Evolutionary conservation across 2,329 filamentous ascomycete species (phyloP).

Genomic region (Alternaria viburni): DNA sequence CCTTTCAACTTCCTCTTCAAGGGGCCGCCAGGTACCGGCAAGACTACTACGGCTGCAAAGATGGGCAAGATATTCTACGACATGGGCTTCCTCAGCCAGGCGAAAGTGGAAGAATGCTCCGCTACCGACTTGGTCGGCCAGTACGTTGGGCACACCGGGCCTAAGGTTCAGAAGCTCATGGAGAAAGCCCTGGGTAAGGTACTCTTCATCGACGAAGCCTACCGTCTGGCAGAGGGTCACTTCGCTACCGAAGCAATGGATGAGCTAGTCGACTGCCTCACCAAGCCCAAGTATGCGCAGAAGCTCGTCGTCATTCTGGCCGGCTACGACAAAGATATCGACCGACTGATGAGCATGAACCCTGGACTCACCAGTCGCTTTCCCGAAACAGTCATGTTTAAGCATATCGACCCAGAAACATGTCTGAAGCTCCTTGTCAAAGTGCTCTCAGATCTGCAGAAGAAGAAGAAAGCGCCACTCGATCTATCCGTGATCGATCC

Average conservation of each 20-base stretch:
- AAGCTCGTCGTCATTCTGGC: constrained; percentile 73
- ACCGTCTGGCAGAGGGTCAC: constrained; percentile 63
- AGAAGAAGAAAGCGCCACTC: constrained; percentile 39
- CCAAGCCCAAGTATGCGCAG: constrained; percentile 62
- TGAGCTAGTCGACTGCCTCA: constrained; percentile 60
- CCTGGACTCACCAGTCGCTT: constrained; percentile 70
- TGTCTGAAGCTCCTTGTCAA: constrained; percentile 50
- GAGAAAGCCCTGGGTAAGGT: constrained; percentile 70
- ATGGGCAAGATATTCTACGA: constrained; percentile 80
- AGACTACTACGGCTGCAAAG: constrained; percentile 74
- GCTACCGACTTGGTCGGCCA: constrained; percentile 72
- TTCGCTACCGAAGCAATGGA: constrained; percentile 65
- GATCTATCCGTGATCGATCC: constrained; percentile 32
- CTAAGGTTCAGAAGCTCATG: constrained; percentile 66
- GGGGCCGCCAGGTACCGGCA: constrained; percentile 71
- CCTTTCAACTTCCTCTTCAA: constrained; percentile 74
- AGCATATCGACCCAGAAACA: constrained; percentile 38
- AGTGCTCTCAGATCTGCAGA: constrained; percentile 30
- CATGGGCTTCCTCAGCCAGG: constrained; percentile 68
- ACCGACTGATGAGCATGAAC: constrained; percentile 66
- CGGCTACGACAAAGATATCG: constrained; percentile 71
- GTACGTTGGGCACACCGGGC: constrained; percentile 73
- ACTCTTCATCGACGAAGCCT: constrained; percentile 76
- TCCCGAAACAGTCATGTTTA: constrained; percentile 66
- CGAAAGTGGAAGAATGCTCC: constrained; percentile 69